Evolutionary conservation across 108 stramenopile species (phyloP), one percentile per base, ranked within the genome.

Genomic region (Nitzschia sp.): DNA sequence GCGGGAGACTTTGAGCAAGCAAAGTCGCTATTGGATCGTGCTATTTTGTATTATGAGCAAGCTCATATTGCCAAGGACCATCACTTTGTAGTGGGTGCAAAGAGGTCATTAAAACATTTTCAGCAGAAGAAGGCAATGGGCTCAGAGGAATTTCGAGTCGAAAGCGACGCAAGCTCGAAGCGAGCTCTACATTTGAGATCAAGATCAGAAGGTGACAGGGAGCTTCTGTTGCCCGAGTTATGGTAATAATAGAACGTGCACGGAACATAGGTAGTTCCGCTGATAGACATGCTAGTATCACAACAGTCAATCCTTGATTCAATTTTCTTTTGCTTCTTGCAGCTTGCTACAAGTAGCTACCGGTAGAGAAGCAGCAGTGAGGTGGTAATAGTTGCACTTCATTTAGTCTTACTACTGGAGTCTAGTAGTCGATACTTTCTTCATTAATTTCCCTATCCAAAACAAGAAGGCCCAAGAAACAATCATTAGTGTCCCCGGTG

Each of bases 1-100:
- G 57, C 57, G 0, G 57, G 57, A 29, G 57, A 59, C 23, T 59
- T 31, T 26, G 32, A 33, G 9, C 32, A 59, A 59, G 29, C 57
- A 26, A 34, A 13, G 11, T 23, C 57, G 9, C 33, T 59, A 8
- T 30, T 59, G 28, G 18, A 34, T 30, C 57, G 33, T 13, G 57
- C 57, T 11, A 17, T 59, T 33, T 0, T 11, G 9, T 59, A 33
- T 1, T 59, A 59, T 34, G 27, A 59, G 4, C 18, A 51, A 8
- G 49, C 49, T 23, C 13, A 51, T 51, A 19, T 51, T 51, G 13
- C 17, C 17, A 51, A 51, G 4, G 49, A 51, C 21, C 49, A 51
- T 21, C 19, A 51, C 5, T 51, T 51, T 51, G 49, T 51, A 4
- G 49, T 51, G 21, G 49, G 49, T 21, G 49, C 49, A 4, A 17